Evolutionary conservation across 768 basidiomycete species (phyloP).

Genomic region (Suillus plorans): DNA sequence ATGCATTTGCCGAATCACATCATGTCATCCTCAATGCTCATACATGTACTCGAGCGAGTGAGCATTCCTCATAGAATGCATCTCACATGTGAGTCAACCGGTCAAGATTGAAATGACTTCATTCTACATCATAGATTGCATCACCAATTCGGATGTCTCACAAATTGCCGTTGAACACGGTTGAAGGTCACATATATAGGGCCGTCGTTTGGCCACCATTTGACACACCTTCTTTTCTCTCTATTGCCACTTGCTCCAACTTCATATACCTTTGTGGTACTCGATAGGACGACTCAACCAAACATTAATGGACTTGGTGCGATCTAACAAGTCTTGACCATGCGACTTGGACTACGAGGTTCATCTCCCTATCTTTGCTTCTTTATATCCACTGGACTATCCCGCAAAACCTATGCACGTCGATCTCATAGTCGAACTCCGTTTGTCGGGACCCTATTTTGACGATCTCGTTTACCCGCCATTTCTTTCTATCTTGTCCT

Average conservation of each 20-base stretch:
- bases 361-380: neutral
- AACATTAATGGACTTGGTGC: neutral
- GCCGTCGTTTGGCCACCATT: neutral
- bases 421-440: neutral
- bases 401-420: neutral
- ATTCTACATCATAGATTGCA: neutral
- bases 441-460: neutral
- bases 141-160: neutral
- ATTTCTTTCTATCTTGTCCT: neutral
- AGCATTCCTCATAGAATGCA: neutral
- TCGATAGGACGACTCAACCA: neutral
- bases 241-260: neutral
- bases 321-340: neutral
- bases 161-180: neutral
- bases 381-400: neutral
- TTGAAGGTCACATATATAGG: neutral
- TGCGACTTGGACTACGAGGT: neutral
- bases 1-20: too few species aligned
- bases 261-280: neutral
- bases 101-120: neutral
- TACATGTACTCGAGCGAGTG: too few species aligned
- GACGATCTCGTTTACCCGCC: neutral
- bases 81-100: neutral
- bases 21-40: too few species aligned
- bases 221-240: neutral